Conservation (phyloP, 2,329 filamentous ascomycete species). For the Cytospora schulzeri region DNA sequence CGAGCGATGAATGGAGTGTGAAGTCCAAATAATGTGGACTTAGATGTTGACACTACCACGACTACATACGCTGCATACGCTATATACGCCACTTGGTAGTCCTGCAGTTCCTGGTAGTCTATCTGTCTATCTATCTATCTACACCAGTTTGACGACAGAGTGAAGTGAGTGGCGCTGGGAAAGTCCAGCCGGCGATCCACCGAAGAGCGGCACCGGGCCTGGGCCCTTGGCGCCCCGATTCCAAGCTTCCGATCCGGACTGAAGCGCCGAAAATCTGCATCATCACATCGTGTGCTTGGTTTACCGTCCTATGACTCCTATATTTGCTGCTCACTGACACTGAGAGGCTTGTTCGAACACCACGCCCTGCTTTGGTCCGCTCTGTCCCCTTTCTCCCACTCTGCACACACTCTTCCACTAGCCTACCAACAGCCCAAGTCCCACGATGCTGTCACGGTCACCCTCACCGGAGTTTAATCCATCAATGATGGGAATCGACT, state of each 20-base stretch:
- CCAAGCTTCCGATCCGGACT: not conserved
- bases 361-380: not conserved
- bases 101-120: too few relatives aligned
- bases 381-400: not conserved
- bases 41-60: too few relatives aligned
- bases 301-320: not conserved
- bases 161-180: not conserved
- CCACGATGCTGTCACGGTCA: conserved; percentile 14
- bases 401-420: not conserved
- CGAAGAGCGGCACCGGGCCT: not conserved
- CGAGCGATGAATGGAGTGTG: too few relatives aligned
- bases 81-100: too few relatives aligned
- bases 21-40: not conserved
- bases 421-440: not conserved
- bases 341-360: not conserved
- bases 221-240: not conserved
- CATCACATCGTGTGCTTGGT: not conserved
- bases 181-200: not conserved
- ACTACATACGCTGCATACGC: too few relatives aligned
- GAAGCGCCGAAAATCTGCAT: conserved; percentile 1
- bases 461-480: conserved; percentile 46
- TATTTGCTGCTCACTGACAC: not conserved
- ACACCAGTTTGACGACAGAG: not conserved
- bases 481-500: conserved; percentile 54
- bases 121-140: too few relatives aligned